Percentiles rank a stretch among this genome's conserved stretches.
These are phyloP conservation scores for Trifolium repens DNA, from an alignment of 306 rosid species.

Conservation along the genomic window DNA sequence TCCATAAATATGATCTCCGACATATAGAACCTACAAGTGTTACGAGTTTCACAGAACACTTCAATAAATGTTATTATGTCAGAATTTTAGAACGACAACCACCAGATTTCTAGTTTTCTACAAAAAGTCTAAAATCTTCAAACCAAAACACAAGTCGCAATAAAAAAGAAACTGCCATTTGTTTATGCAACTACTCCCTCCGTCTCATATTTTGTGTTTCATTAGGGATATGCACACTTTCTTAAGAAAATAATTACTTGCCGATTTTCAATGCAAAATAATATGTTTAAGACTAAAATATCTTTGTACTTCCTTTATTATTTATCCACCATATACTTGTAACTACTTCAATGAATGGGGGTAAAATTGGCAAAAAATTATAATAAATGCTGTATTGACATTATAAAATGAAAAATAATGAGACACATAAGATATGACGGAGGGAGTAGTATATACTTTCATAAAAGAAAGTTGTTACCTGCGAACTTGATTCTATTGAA, in stretches of 20 bases:
- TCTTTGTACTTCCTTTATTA: too few species aligned
- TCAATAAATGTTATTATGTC: conserved; percentile 8
- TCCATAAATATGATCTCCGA: conserved; percentile 98
- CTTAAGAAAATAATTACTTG: too few species aligned
- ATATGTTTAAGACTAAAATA: too few species aligned
- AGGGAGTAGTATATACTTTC: background rate
- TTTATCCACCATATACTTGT: too few species aligned
- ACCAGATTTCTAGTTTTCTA: background rate
- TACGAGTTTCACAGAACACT: conserved; percentile 17
- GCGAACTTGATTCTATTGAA: conserved; percentile 87
- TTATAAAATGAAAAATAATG: too few species aligned
- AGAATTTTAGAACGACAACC: conserved; percentile 21
- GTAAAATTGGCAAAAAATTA: too few species aligned
- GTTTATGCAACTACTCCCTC: background rate
- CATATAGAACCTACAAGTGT: conserved; percentile 82
- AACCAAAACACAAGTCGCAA: background rate
- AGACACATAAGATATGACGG: too few species aligned
- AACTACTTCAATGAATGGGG: too few species aligned
- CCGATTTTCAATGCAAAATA: too few species aligned
- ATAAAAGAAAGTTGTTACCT: conserved; percentile 50
- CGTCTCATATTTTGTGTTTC: too few species aligned
- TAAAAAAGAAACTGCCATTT: background rate
- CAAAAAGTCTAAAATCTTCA: conserved; percentile 1
- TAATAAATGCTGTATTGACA: too few species aligned
- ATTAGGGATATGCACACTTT: too few species aligned